Evolutionary conservation across 192 early-diverging fungal genomes (phyloP).

Genomic region (Coemansia sp.): DNA sequence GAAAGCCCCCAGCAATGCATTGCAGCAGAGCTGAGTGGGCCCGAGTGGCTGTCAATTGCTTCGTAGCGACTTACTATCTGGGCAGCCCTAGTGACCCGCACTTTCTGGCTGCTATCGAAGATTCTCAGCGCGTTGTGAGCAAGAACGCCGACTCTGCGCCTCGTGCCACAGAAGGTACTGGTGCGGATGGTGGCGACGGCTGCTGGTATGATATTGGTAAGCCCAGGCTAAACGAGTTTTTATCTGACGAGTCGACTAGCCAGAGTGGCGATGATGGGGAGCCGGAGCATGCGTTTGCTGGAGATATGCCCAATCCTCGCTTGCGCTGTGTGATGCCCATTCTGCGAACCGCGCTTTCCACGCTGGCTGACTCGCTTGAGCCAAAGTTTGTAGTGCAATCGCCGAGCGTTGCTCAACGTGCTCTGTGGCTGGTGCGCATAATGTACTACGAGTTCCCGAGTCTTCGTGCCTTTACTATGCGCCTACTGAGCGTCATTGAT

Average conservation of each 20-base stretch:
- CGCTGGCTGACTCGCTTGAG: conserved; percentile 29
- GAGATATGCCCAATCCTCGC: conserved; percentile 11
- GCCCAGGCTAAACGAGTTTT: background rate
- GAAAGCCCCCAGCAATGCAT: background rate
- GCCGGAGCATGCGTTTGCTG: background rate
- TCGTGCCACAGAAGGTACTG: background rate
- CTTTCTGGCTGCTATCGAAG: conserved; percentile 16
- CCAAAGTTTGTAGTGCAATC: conserved; percentile 27
- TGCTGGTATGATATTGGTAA: background rate
- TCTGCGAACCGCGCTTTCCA: conserved; percentile 4
- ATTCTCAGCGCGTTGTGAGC: background rate
- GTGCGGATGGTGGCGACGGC: background rate
- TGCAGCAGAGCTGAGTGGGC: background rate
- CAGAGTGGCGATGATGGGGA: background rate
- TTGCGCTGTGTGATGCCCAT: conserved; percentile 25
- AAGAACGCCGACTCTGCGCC: background rate
- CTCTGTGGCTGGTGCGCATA: conserved; percentile 33
- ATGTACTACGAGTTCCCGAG: conserved; percentile 29
- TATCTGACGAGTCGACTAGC: background rate
- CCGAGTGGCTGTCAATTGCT: conserved; percentile 15
- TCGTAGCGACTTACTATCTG: conserved; percentile 22
- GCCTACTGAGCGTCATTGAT: conserved; percentile 21
- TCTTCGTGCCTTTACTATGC: conserved; percentile 23
- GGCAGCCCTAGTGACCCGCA: conserved; percentile 16
- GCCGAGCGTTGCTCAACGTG: conserved; percentile 19